phyloP scores from a whole-genome alignment of 768 basidiomycete genomes.

The Kwoniella dendrophila region DNA sequence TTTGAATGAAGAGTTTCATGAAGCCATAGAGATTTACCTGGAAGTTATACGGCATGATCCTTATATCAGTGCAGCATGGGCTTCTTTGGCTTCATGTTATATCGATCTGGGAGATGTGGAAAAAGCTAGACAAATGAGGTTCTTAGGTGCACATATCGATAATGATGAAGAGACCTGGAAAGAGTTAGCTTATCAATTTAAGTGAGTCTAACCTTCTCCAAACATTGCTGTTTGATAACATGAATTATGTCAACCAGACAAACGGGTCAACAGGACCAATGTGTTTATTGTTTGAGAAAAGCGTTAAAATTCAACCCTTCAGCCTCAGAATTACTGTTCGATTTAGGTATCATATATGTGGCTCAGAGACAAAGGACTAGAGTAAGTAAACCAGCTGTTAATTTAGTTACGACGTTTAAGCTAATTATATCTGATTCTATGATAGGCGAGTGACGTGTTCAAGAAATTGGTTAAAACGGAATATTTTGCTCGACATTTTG shows the following conservation, averaged over 20 bases:
- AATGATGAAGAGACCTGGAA: slow-evolving; percentile 88
- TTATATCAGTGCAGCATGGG: slow-evolving; percentile 79
- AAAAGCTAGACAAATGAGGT: slow-evolving; percentile 76
- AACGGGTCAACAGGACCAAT: slow-evolving; percentile 60
- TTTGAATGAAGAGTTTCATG: slow-evolving; percentile 67
- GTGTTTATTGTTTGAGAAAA: slow-evolving; percentile 87
- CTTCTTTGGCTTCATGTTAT: slow-evolving; percentile 81
- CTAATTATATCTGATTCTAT: neutral
- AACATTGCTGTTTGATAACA: neutral
- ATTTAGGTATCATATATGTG: slow-evolving; percentile 77
- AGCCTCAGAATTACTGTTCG: slow-evolving; percentile 86
- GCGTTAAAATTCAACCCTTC: slow-evolving; percentile 74
- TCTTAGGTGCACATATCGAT: slow-evolving; percentile 86
- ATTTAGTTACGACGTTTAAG: slow-evolving; percentile 8
- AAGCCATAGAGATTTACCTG: slow-evolving; percentile 77
- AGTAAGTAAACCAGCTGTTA: slow-evolving; percentile 57
- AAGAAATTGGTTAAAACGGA: slow-evolving; percentile 69
- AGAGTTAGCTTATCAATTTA: slow-evolving; percentile 71
- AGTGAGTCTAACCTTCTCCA: slow-evolving; percentile 59
- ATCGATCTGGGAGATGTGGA: slow-evolving; percentile 69
- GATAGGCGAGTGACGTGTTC: slow-evolving; percentile 67
- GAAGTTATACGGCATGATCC: slow-evolving; percentile 95
- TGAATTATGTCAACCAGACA: slow-evolving; percentile 26
- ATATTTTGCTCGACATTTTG: slow-evolving; percentile 68
- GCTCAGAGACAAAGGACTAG: slow-evolving; percentile 71